phyloP scores from a whole-genome alignment of 306 rosid genomes.

The Prunus fruticosa region DNA sequence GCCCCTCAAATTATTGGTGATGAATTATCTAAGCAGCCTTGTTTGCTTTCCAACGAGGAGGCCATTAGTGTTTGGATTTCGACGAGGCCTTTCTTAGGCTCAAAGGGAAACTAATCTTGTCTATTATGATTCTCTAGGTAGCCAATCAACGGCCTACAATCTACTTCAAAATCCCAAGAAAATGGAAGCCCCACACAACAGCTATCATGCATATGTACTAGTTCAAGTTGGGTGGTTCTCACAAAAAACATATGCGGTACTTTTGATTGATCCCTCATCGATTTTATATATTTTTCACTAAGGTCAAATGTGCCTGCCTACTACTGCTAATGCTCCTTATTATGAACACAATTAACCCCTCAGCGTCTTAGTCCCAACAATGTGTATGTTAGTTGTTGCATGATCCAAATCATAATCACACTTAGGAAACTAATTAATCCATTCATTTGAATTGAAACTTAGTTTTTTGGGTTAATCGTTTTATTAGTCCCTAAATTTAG shows the following conservation, averaged over 20 bases:
- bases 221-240: not conserved
- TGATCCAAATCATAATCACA: not conserved
- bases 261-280: not conserved
- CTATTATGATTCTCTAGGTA: not conserved
- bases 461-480: no score
- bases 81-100: not conserved
- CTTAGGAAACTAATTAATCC: not conserved
- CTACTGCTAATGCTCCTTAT: not conserved
- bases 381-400: not conserved
- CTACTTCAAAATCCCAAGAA: not conserved
- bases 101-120: not conserved
- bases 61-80: conserved; percentile 3
- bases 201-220: not conserved
- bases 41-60: conserved; percentile 30
- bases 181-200: not conserved
- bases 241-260: not conserved
- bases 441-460: not conserved
- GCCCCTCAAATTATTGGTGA: conserved; percentile 21
- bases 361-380: not conserved
- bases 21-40: conserved; percentile 5
- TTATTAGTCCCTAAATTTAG: no score
- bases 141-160: not conserved
- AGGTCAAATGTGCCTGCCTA: not conserved
- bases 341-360: not conserved
- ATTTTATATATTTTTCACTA: not conserved